Evolutionary conservation across 148 eudicot species (phyloP), one percentile per base, ranked within the genome.

Genomic region (Rhododendron kiyosumense): DNA sequence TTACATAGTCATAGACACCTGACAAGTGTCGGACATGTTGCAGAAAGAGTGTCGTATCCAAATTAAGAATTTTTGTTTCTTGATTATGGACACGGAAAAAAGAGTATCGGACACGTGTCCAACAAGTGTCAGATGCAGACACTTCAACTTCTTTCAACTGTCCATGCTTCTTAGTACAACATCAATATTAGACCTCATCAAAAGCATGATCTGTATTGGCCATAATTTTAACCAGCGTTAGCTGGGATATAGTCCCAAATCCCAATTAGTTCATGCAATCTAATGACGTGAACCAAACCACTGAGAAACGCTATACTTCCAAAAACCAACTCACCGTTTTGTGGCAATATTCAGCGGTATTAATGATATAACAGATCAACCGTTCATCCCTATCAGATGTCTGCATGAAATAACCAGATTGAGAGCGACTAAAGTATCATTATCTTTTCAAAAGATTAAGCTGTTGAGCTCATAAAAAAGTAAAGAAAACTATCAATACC

Each of bases 271-370:
- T 84, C 87, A 87, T 41, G 38, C 48, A 63, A 81, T 57, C 63
- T 43, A 85, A 26, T 51, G 41, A 84, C n/a, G 45, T 15, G 18
- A 76, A 81, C 75, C 75, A 65, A 48, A 18, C 24, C 67, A 86
- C 38, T 30, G 52, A 76, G 81, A 71, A 86, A 85, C n/a, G 14
- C 48, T 82, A 78, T 52, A 43, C 32, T 30, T 24, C 45, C 52
- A 32, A 76, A 87, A 78, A 84, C 73, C 61, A 85, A 92, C 98
- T 92, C 30, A 95, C 99, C 88, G 99, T 96, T 89, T 94, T 94
- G 86, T 96, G 99, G 89, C 98, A 96, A 89, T 96, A 96, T 86
- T 96, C 99, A 87, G 99, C 99, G 22, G 99, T 96, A 87, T 94
- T 96, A 32, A 96, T 98, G 59, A 95, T 94, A 89, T 95, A 95